Evolutionary conservation across 768 basidiomycete species (phyloP).

Genomic region (Amanita rubescens): DNA sequence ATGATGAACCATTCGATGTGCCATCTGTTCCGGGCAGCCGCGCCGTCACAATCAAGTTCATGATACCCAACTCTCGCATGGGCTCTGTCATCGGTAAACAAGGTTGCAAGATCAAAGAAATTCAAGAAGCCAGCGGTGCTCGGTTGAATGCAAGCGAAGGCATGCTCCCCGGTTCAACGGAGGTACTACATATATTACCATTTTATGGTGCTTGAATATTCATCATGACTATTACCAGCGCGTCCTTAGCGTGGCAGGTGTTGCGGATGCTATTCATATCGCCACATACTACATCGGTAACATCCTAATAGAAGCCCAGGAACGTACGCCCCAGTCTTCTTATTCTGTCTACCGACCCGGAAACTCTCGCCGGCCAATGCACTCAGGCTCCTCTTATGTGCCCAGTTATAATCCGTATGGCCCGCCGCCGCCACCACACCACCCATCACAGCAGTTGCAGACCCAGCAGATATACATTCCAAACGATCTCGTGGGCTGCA

Average conservation of each 20-base stretch:
- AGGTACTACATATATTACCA: constrained; percentile 46
- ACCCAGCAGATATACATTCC: constrained; percentile 99
- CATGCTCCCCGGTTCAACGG: constrained; percentile 98
- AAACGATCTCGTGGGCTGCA: constrained; percentile 92
- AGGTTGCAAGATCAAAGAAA: constrained; percentile 98
- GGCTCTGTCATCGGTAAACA: constrained; percentile 98
- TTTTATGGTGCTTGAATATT: constrained; percentile 7
- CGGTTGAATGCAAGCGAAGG: constrained; percentile 94
- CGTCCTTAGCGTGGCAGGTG: constrained; percentile 94
- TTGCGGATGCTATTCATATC: constrained; percentile 98
- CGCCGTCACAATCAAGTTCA: constrained; percentile 98
- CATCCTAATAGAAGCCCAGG: constrained; percentile 90
- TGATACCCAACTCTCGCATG: constrained; percentile 99
- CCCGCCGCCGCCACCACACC: constrained; percentile 26
- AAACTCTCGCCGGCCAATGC: constrained; percentile 42
- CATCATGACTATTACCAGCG: constrained; percentile 46
- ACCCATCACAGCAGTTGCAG: constrained; percentile 70
- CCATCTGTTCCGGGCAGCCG: constrained; percentile 97
- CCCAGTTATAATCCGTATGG: constrained; percentile 54
- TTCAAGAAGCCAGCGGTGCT: constrained; percentile 97
- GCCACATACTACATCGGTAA: constrained; percentile 99
- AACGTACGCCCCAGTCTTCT: constrained; percentile 66
- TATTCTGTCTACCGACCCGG: constrained; percentile 61
- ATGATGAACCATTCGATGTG: constrained; percentile 97
- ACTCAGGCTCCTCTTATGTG: constrained; percentile 59